Evolutionary conservation across 2,329 filamentous ascomycete genomes (phyloP).

Genomic region (Colletotrichum sp.): DNA sequence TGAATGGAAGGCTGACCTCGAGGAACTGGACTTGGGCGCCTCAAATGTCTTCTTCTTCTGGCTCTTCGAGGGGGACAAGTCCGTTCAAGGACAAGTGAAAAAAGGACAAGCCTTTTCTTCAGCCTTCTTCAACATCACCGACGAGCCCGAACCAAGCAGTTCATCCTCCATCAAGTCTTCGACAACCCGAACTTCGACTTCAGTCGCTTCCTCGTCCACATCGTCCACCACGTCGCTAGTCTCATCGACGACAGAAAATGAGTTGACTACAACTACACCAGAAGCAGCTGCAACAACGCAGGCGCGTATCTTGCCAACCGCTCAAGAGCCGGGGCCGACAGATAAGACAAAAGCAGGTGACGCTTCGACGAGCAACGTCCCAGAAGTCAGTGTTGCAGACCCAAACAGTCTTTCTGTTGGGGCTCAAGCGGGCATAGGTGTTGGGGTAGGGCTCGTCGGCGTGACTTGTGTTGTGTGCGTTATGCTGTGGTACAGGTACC

Average conservation of each 20-base stretch:
- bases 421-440: neutral
- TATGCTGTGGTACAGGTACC: neutral
- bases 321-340: neutral
- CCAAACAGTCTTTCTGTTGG: neutral
- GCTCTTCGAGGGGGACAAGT: slow-evolving; percentile 24
- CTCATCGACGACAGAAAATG: neutral
- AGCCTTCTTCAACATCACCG: slow-evolving; percentile 25
- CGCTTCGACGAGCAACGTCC: neutral
- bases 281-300: fast-evolving
- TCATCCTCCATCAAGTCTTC: neutral
- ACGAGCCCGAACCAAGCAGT: neutral
- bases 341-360: neutral
- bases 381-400: neutral
- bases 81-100: slow-evolving; percentile 6
- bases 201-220: fast-evolving
- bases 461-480: neutral
- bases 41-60: slow-evolving; percentile 25
- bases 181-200: neutral
- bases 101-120: neutral
- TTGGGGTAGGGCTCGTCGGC: neutral
- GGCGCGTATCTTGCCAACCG: neutral
- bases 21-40: slow-evolving; percentile 15
- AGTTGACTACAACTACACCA: fast-evolving
- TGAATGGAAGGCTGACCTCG: slow-evolving; percentile 21
- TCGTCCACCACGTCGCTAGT: fast-evolving